Percentiles rank a stretch among this genome's conserved stretches.
phyloP scores from a whole-genome alignment of 495 filamentous ascomycete species.

The Annulohypoxylon maeteangense region DNA sequence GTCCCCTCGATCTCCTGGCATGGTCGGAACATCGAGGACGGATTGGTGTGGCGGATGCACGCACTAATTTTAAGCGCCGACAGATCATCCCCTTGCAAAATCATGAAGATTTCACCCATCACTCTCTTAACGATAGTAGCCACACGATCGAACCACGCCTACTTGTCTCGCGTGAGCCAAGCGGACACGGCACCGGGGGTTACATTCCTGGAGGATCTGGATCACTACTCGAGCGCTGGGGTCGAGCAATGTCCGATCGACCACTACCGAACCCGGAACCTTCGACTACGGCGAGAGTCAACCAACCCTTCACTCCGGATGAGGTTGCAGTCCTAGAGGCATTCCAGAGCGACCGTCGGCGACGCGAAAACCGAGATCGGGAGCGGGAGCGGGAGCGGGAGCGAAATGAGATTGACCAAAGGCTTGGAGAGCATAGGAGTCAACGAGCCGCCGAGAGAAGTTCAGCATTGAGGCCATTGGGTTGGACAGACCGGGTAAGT shows the following conservation, averaged over 20 bases:
- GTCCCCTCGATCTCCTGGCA: constrained; percentile 88
- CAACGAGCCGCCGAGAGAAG: constrained; percentile 36
- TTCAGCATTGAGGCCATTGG: constrained; percentile 33
- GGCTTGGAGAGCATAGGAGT: constrained; percentile 40
- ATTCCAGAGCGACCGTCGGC: constrained; percentile 57
- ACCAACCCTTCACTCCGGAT: constrained; percentile 55
- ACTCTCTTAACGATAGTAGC: constrained; percentile 53
- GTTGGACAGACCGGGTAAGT: constrained; percentile 45
- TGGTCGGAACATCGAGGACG: constrained; percentile 92
- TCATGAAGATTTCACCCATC: constrained; percentile 64
- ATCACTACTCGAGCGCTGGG: constrained; percentile 45
- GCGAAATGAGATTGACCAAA: constrained; percentile 53
- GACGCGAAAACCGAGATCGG: constrained; percentile 51
- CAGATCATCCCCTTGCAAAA: constrained; percentile 76
- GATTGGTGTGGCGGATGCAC: constrained; percentile 84
- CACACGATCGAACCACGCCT: constrained; percentile 63
- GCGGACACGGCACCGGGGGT: constrained; percentile 21
- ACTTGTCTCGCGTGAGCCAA: constrained; percentile 52
- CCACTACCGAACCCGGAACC: constrained; percentile 42
- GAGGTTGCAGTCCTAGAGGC: constrained; percentile 62
- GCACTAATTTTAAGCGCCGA: constrained; percentile 76
- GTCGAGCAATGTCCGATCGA: constrained; percentile 20
- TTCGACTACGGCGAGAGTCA: constrained; percentile 42
- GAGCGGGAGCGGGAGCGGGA: constrained; percentile 47
- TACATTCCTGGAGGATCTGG: constrained; percentile 41